Evolutionary conservation across 768 basidiomycete genomes (phyloP).

Genomic region (Mycena amicta): DNA sequence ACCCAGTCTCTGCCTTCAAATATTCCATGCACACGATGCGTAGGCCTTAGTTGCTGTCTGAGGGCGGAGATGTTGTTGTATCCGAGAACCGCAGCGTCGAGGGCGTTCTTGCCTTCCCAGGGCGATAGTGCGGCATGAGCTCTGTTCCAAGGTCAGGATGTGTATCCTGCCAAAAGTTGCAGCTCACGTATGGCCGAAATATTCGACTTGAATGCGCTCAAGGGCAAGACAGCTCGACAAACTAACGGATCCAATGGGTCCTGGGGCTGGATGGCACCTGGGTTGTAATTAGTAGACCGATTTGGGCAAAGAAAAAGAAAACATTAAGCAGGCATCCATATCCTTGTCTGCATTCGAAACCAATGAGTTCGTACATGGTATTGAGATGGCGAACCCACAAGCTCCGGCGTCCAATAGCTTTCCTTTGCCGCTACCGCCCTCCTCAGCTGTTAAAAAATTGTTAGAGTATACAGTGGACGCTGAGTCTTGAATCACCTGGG

Average conservation of each 20-base stretch:
- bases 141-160: constrained; percentile 36
- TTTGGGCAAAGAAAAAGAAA: neutral
- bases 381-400: constrained; percentile 5
- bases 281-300: neutral
- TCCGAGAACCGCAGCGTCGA: constrained; percentile 86
- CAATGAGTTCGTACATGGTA: neutral
- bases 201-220: constrained; percentile 62
- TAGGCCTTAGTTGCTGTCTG: constrained; percentile 80
- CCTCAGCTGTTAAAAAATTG: constrained; percentile 56
- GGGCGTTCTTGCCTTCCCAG: constrained; percentile 83
- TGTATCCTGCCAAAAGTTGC: neutral
- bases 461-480: neutral
- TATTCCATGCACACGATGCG: constrained; percentile 79
- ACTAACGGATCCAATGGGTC: constrained; percentile 68
- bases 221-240: constrained; percentile 67
- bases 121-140: constrained; percentile 80
- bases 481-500: constrained; percentile 51
- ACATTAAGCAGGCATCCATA: constrained; percentile 82
- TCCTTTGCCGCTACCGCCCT: constrained; percentile 76
- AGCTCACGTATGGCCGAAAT: constrained; percentile 69
- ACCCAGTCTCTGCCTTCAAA: constrained; percentile 78
- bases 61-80: constrained; percentile 80
- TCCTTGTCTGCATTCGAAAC: constrained; percentile 61
- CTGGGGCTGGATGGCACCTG: constrained; percentile 85
- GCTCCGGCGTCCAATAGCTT: constrained; percentile 62